Base-by-base conservation (phyloP, 345 rosid genomes). In the Combretum micranthum region DNA sequence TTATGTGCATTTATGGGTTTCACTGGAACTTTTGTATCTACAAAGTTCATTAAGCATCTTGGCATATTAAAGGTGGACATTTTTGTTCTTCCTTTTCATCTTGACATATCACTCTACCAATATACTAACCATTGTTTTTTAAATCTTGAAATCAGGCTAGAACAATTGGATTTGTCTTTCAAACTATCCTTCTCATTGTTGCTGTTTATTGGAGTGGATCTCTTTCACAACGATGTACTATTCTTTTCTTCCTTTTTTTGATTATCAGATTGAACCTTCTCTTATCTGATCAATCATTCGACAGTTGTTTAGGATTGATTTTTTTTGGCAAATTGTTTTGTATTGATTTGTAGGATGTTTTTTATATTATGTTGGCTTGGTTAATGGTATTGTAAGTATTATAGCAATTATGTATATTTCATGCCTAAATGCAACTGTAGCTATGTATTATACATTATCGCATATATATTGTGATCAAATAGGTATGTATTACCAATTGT, bases 1-100 rank as follows among this genome's bases (percentile, higher is more conserved):
- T 74, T 88, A 53, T 92, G 98, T 44, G 90, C 98, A 52, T 68
- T 76, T 58, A 92, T 92, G 98, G 98, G 96, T 12, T 88, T 92
- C 4, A 86, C 80, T 0, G 98, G 96, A n/a, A 88, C 98, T 4
- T 92, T 92, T 61, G 71, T 86, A 46, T 83, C 98, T 61, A 84
- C 96, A 58, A 74, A 72, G 69, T 69, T 92, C 56, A 89, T 92
- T 69, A 82, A 50, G 71, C 77, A 55, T 48, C 68, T 92, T 20
- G 96, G 96, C 70, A 83, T 92, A 66, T 66, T 83, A 56, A 79
- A 79, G 94, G 94, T 86, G 59, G 47, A 20, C 37, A 52, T 60
- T 62, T n/a, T 50, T n/a, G 60, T 21, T 59, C 52, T 55, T 46
- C 32, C 56, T 50, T 50, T 44, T 44, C 45, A 25, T 26, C 52